Evolutionary conservation across 306 rosid genomes (phyloP).

Genomic region (Acmispon strigosus): DNA sequence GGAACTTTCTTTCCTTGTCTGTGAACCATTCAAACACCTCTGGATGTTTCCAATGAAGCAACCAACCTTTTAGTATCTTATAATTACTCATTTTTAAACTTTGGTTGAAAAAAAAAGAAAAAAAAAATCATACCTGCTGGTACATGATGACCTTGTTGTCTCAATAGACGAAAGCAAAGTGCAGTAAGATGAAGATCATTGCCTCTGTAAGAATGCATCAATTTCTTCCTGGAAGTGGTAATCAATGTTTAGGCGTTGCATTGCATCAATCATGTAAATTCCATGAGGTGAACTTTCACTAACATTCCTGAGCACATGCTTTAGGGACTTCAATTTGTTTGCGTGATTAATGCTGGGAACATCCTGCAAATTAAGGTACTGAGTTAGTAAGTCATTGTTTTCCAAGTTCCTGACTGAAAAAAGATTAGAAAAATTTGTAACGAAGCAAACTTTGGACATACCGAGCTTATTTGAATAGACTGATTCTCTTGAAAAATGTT

Average conservation of each 20-base stretch:
- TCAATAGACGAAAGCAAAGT: slow-evolving; percentile 6
- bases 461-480: not conserved
- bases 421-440: not conserved
- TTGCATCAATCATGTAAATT: slow-evolving; percentile 20
- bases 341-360: not conserved
- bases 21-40: slow-evolving; percentile 20
- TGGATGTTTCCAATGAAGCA: not conserved
- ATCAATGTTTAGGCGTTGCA: slow-evolving; percentile 32
- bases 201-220: slow-evolving; percentile 6
- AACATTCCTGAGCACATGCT: not conserved
- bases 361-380: not conserved
- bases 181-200: slow-evolving; percentile 11
- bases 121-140: not conserved
- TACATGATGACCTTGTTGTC: slow-evolving; percentile 21
- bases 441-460: not conserved
- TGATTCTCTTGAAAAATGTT: not conserved
- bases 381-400: not conserved
- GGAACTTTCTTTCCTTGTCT: slow-evolving; percentile 5
- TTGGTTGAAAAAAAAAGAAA: not conserved
- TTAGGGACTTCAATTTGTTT: slow-evolving; percentile 2
- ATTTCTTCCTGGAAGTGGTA: slow-evolving; percentile 31
- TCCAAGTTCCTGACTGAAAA: too few species aligned
- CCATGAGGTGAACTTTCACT: not conserved
- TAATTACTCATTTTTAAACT: too few species aligned
- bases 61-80: not conserved